Conservation (phyloP, 768 basidiomycete species). For the Tulasnella sp. region DNA sequence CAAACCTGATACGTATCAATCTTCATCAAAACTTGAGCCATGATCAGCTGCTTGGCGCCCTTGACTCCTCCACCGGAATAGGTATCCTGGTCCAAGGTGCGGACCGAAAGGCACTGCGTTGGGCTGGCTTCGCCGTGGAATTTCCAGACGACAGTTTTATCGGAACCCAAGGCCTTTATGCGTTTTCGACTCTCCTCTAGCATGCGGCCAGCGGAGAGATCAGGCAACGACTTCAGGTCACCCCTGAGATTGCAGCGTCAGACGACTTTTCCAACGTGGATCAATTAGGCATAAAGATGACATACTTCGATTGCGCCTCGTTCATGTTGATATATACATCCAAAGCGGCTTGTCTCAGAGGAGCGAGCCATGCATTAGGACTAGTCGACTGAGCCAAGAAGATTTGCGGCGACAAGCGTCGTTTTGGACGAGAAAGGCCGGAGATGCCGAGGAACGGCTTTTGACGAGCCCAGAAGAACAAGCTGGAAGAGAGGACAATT, state of each 20-base stretch:
- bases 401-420: background rate
- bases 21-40: slow-evolving; percentile 14
- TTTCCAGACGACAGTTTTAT: slow-evolving; percentile 10
- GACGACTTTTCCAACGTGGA: background rate
- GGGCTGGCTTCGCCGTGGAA: slow-evolving; percentile 11
- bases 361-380: slow-evolving; percentile 5
- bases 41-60: background rate
- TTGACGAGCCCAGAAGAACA: background rate
- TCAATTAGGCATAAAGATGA: background rate
- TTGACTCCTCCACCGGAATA: background rate
- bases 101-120: slow-evolving; percentile 12
- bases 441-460: slow-evolving; percentile 1
- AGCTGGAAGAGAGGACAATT: background rate
- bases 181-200: background rate
- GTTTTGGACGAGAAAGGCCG: background rate
- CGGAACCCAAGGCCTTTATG: background rate
- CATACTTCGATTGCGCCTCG: slow-evolving; percentile 11
- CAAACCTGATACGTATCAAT: slow-evolving; percentile 14
- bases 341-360: background rate
- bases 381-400: background rate
- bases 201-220: background rate
- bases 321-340: slow-evolving; percentile 3
- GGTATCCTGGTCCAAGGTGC: background rate
- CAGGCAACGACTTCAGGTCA: background rate
- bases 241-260: background rate